These are phyloP conservation scores for Paracoccidioides brasiliensis DNA, from an alignment of 2,329 filamentous ascomycete species.

Conservation along the genomic window DNA sequence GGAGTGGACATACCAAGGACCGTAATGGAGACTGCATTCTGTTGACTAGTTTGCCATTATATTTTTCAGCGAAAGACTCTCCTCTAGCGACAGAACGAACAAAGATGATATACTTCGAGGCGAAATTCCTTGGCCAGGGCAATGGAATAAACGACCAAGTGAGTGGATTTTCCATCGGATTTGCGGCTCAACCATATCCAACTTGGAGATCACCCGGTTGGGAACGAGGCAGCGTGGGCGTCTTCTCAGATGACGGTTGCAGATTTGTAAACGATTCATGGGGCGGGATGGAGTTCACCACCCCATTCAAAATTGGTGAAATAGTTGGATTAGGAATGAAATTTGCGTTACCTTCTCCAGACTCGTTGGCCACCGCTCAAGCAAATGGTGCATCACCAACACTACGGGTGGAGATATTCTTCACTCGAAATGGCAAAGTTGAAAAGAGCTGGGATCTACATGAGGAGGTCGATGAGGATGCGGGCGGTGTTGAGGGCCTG, in stretches of 20 bases:
- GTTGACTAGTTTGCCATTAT: constrained; percentile 43
- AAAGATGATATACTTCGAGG: constrained; percentile 48
- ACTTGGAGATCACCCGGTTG: constrained; percentile 50
- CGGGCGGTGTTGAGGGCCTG: constrained; percentile 51
- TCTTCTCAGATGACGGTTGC: constrained; percentile 51
- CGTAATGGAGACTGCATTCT: constrained; percentile 39
- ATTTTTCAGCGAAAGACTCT: constrained; percentile 39
- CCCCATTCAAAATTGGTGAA: constrained; percentile 40
- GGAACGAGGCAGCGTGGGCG: constrained; percentile 47
- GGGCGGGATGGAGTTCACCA: constrained; percentile 46
- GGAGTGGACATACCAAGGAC: constrained; percentile 33
- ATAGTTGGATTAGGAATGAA: constrained; percentile 47
- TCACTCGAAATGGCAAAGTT: constrained; percentile 43
- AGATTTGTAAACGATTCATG: constrained; percentile 50
- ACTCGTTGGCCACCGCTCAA: constrained; percentile 21
- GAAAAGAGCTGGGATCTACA: constrained; percentile 46
- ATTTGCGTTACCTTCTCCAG: constrained; percentile 31
- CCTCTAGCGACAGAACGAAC: constrained; percentile 33
- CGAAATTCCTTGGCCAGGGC: constrained; percentile 36
- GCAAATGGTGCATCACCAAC: constrained; percentile 12
- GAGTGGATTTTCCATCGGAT: constrained; percentile 46
- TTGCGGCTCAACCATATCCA: constrained; percentile 48
- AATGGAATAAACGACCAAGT: constrained; percentile 25
- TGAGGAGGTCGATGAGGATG: constrained; percentile 43
- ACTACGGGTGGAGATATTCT: constrained; percentile 42